phyloP scores from a whole-genome alignment of 2,329 filamentous ascomycete genomes.

The Ophiostoma quercus region DNA sequence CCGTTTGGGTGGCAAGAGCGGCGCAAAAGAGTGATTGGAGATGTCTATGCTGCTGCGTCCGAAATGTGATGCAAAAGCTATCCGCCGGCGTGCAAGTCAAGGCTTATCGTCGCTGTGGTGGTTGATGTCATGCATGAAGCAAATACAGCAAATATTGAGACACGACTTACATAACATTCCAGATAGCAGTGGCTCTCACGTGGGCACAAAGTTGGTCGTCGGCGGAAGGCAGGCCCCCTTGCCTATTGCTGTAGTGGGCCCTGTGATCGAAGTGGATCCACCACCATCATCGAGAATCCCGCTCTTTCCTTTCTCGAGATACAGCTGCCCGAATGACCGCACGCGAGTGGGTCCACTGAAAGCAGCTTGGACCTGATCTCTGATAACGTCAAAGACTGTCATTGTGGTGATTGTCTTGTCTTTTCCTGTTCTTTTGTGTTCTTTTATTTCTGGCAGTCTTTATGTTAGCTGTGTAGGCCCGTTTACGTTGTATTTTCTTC shows the following conservation, averaged over 20 bases:
- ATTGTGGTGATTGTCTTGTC: background rate
- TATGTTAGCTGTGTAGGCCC: background rate
- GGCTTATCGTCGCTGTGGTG: constrained; percentile 1
- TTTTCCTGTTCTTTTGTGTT: background rate
- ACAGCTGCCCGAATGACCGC: background rate
- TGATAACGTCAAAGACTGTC: background rate
- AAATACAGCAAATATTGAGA: background rate
- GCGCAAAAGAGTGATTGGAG: background rate
- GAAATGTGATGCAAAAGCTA: background rate
- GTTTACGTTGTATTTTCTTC: too few species aligned
- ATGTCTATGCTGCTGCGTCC: background rate
- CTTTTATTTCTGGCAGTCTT: background rate
- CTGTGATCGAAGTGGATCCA: constrained; percentile 7
- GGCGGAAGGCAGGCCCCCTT: background rate
- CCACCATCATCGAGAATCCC: background rate
- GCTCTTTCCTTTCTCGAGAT: background rate
- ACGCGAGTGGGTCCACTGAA: background rate
- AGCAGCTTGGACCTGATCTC: background rate
- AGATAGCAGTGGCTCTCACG: constrained; percentile 19
- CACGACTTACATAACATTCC: constrained; percentile 9
- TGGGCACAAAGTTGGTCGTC: constrained; percentile 8
- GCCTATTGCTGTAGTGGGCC: constrained; percentile 16
- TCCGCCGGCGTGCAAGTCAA: background rate
- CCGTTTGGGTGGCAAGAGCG: background rate
- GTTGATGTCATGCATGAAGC: constrained; percentile 8